Base-by-base conservation (phyloP, 331 rosid genomes). In the Malus hybrid region DNA sequence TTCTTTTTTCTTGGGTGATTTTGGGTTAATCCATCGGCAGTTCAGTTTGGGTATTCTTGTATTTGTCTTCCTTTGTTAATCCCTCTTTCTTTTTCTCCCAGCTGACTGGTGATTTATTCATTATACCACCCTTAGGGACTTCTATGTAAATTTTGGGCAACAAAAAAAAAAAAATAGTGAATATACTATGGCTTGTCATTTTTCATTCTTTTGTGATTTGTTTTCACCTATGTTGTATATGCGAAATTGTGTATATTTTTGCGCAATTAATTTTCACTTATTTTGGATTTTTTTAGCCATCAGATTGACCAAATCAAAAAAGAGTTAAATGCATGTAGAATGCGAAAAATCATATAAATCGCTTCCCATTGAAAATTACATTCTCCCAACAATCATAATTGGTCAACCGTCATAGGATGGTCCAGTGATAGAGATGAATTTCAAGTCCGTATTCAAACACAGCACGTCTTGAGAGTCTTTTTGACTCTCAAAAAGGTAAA, bases 71-170 rank as follows among this genome's bases (percentile, higher is more conserved):
- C 76, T 79, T 16, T 77, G 76, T 80, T 68, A 65, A 72, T 83
- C 80, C 81, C 42, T 59, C 6, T 33, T 52, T 19, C 34, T 63
- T 50, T 62, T 11, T 19, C 28, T n/a, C 69, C 67, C 87, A 48
- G 68, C 95, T 85, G 88, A 86, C 86, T 52, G 46, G 86, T 86
- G 82, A 85, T 85, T 85, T 76, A 85, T 84, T 91, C 60, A 76
- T 83, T 84, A 81, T 82, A 82, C 83, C 89, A 82, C 85, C 81
- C 54, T 74, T 81, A 61, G 87, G 81, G 81, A 81, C 76, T 84
- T 75, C 6, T 44, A 28, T 89, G 96, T 89, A 91, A 82, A 89
- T 86, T 36, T 83, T 82, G 72, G 71, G 83, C 63, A 82, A 80
- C 74, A 39, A 70, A 74, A 70, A 74, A 76, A n/a, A n/a, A 16